These are phyloP conservation scores for Scenedesmus sp. DNA, from an alignment of 163 green algal species.

Conservation along the genomic window DNA sequence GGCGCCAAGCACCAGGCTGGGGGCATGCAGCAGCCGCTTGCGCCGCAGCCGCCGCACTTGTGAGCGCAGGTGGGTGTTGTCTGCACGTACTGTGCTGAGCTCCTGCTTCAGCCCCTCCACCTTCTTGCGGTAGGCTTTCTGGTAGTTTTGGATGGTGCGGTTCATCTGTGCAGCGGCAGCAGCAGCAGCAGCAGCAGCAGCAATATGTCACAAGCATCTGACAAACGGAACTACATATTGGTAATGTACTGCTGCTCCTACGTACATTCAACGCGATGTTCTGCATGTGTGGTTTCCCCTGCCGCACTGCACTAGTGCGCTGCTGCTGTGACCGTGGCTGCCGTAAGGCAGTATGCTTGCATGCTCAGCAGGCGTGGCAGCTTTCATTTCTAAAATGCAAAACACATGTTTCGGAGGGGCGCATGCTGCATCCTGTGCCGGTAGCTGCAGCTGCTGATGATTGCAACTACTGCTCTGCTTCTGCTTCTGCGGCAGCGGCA, in stretches of 20 bases:
- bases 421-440: not conserved
- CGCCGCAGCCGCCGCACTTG: conserved; percentile 56
- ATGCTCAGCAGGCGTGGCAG: not conserved
- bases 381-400: no score
- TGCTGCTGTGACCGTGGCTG: not conserved
- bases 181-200: not conserved
- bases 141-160: conserved; percentile 77
- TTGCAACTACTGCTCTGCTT: not conserved
- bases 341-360: not conserved
- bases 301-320: not conserved
- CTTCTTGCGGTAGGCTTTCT: conserved; percentile 75
- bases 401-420: no score
- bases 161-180: conserved; percentile 59
- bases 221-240: no score
- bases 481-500: not conserved
- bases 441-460: not conserved
- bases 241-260: no score
- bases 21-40: conserved; percentile 39
- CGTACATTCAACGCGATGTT: no score
- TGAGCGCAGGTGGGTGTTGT: conserved; percentile 52
- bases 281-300: no score
- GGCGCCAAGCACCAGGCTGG: conserved; percentile 50
- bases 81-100: conserved; percentile 55
- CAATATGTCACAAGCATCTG: not conserved
- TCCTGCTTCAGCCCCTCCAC: conserved; percentile 70